A percentile compares a stretch with the other conserved stretches of the same genome.
Evolutionary conservation across 2,329 filamentous ascomycete genomes (phyloP).

Genomic region (Cercospora zeina): DNA sequence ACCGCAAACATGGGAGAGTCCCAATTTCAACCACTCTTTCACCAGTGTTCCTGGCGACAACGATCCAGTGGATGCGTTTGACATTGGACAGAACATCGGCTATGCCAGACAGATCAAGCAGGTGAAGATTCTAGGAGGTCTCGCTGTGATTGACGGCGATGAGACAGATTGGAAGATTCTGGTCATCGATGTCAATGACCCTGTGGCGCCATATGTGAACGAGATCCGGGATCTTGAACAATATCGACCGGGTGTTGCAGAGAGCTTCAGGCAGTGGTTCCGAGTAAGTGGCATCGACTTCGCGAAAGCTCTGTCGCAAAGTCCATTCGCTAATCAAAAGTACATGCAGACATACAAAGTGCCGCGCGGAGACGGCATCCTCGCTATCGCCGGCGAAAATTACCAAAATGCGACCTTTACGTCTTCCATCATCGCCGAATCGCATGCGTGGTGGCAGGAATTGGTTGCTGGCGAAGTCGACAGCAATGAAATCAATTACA

Average conservation of each 20-base stretch:
- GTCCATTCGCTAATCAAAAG: neutral
- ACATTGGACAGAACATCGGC: constrained; percentile 7
- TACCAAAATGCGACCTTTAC: constrained; percentile 9
- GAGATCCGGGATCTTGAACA: constrained; percentile 3
- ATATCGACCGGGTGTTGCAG: constrained; percentile 5
- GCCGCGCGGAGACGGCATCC: constrained; percentile 7
- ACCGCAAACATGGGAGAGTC: constrained; percentile 13
- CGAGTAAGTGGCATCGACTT: neutral
- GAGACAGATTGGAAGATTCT: constrained; percentile 10
- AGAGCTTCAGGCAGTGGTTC: constrained; percentile 11
- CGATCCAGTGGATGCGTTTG: constrained; percentile 11
- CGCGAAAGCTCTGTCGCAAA: neutral
- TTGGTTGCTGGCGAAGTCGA: constrained; percentile 10
- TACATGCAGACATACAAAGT: constrained; percentile 5
- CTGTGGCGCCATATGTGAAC: constrained; percentile 4
- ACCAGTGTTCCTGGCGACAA: constrained; percentile 5
- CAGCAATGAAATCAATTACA: constrained; percentile 13
- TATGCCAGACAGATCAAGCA: constrained; percentile 3
- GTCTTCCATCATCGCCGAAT: neutral
- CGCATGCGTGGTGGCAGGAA: constrained; percentile 13
- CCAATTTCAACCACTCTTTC: constrained; percentile 9
- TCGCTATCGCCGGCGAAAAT: constrained; percentile 2
- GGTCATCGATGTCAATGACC: constrained; percentile 8
- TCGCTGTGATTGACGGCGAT: constrained; percentile 9
- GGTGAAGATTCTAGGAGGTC: neutral